Percentiles rank a stretch among this genome's conserved stretches.
Conservation (phyloP, 2,329 filamentous ascomycete species). For the Penicillium sp. region DNA sequence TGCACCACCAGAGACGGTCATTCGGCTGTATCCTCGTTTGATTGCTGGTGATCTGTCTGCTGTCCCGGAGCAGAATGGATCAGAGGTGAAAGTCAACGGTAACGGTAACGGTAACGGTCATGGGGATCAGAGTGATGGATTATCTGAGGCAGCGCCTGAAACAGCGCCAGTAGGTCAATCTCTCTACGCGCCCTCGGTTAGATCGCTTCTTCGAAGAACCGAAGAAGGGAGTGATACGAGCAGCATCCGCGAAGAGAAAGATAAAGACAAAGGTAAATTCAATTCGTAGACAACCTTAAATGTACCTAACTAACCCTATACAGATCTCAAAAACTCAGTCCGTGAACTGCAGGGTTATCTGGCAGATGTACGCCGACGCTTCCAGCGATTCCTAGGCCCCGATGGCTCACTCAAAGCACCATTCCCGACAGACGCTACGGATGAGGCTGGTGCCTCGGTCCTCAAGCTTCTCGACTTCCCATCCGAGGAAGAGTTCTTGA, state of each 20-base stretch:
- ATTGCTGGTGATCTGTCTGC: conserved; percentile 83
- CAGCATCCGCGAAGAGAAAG: conserved; percentile 45
- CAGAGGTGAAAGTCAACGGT: conserved; percentile 41
- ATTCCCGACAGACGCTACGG: conserved; percentile 40
- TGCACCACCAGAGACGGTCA: conserved; percentile 86
- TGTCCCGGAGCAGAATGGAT: conserved; percentile 56
- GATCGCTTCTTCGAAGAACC: conserved; percentile 45
- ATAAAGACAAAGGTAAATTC: conserved; percentile 27
- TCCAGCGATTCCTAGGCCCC: conserved; percentile 65
- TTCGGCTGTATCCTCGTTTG: conserved; percentile 79
- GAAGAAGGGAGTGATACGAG: conserved; percentile 49
- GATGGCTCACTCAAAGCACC: conserved; percentile 58
- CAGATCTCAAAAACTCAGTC: conserved; percentile 78
- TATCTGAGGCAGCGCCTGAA: conserved; percentile 33
- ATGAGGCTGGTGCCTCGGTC: conserved; percentile 53
- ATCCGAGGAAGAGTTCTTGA: conserved; percentile 68
- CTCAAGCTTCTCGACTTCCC: conserved; percentile 55
- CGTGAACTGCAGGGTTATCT: conserved; percentile 85
- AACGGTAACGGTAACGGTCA: conserved; percentile 33
- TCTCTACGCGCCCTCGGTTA: conserved; percentile 45
- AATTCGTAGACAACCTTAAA: not conserved
- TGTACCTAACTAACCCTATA: conserved; percentile 27
- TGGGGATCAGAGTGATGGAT: conserved; percentile 38
- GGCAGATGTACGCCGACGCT: conserved; percentile 75
- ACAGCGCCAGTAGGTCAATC: conserved; percentile 30